A percentile compares a stretch with the other conserved stretches of the same genome.
Evolutionary conservation across 345 rosid species (phyloP).

Genomic region (Limnanthes douglasii): DNA sequence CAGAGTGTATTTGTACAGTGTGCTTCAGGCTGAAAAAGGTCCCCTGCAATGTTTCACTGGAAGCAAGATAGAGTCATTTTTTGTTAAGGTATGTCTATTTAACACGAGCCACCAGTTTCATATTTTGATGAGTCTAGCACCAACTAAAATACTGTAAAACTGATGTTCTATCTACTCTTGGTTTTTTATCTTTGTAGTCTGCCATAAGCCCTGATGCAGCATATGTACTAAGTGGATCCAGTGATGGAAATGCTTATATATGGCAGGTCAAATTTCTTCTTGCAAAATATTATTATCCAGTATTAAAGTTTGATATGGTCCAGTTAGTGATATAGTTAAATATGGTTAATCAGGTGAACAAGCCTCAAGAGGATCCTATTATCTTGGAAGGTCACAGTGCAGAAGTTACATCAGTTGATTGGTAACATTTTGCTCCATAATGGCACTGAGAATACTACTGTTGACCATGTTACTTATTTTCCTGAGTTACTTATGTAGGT

Average conservation of each 20-base stretch:
- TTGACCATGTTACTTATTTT: not conserved
- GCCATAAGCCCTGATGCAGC: constrained; percentile 82
- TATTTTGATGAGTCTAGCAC: no score
- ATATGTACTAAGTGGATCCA: constrained; percentile 73
- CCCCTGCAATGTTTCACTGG: constrained; percentile 57
- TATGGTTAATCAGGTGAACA: constrained; percentile 36
- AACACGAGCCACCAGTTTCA: no score
- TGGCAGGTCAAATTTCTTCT: constrained; percentile 57
- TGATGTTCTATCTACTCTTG: constrained; percentile 2
- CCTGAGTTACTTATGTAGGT: constrained; percentile 27
- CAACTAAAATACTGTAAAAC: constrained; percentile 2
- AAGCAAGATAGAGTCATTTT: constrained; percentile 67
- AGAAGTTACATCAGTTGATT: constrained; percentile 87
- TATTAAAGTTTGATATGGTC: constrained; percentile 1
- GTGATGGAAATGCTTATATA: constrained; percentile 68
- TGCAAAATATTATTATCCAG: not conserved
- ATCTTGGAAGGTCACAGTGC: constrained; percentile 48
- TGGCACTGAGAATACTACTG: no score
- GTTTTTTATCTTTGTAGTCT: constrained; percentile 31
- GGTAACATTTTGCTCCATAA: constrained; percentile 34
- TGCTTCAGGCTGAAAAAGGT: constrained; percentile 73
- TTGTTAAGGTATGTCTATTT: constrained; percentile 48
- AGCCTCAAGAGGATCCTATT: constrained; percentile 46
- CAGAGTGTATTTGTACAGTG: constrained; percentile 70
- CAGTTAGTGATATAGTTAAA: constrained; percentile 5